phyloP scores from a whole-genome alignment of 257 asterid species.

The Echites panduratus region DNA sequence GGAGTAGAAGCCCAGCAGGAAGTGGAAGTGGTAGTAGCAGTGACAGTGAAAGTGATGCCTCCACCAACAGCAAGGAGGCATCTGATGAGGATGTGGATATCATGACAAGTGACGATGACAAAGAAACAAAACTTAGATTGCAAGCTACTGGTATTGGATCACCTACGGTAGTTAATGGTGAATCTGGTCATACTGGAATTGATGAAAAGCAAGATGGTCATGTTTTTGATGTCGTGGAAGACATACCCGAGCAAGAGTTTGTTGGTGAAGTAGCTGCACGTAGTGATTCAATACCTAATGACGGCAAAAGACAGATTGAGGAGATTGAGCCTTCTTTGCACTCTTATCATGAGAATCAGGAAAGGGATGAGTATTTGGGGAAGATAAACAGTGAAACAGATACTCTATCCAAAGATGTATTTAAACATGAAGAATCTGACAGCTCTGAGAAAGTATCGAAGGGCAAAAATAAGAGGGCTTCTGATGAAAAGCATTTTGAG shows the following conservation, averaged over 20 bases:
- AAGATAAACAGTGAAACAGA: constrained; percentile 32
- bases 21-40: constrained; percentile 76
- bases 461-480: constrained; percentile 49
- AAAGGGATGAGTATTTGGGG: constrained; percentile 23
- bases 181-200: constrained; percentile 40
- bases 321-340: constrained; percentile 33
- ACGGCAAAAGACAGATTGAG: constrained; percentile 38
- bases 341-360: constrained; percentile 33
- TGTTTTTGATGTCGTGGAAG: constrained; percentile 50
- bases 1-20: constrained; percentile 65
- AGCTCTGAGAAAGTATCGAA: constrained; percentile 32
- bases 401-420: constrained; percentile 32
- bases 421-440: constrained; percentile 38
- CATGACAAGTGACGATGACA: constrained; percentile 63
- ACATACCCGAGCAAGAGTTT: constrained; percentile 38
- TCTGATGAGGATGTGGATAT: constrained; percentile 93
- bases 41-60: constrained; percentile 78
- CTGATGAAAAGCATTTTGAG: constrained; percentile 42
- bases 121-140: constrained; percentile 42
- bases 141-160: constrained; percentile 42
- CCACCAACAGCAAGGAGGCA: constrained; percentile 83
- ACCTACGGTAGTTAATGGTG: constrained; percentile 45
- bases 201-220: constrained; percentile 46
- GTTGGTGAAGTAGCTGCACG: constrained; percentile 37
- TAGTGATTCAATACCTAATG: constrained; percentile 32